phyloP scores from a whole-genome alignment of 2,329 filamentous ascomycete species.

The Trichoderma atroviride region DNA sequence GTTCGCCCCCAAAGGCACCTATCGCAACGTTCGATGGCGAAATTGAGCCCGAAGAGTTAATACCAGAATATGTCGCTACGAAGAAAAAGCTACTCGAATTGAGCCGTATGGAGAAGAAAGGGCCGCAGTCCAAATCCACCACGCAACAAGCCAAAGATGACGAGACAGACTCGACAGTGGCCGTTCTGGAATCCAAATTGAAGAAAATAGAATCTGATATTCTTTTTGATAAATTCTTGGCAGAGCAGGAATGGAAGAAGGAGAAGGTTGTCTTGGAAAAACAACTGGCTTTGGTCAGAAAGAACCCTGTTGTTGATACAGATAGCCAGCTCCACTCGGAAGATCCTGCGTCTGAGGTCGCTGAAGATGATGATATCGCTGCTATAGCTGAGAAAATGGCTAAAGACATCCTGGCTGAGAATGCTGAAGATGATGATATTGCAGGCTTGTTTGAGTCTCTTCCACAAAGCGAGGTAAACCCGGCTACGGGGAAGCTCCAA shows the following conservation, averaged over 20 bases:
- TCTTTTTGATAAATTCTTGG: conserved; percentile 69
- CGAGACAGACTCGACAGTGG: conserved; percentile 52
- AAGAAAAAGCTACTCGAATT: conserved; percentile 69
- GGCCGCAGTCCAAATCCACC: conserved; percentile 16
- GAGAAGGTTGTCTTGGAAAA: conserved; percentile 63
- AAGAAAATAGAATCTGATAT: conserved; percentile 76
- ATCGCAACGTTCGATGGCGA: conserved; percentile 65
- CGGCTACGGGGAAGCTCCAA: conserved; percentile 58
- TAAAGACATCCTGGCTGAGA: conserved; percentile 59
- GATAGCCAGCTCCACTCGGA: conserved; percentile 34
- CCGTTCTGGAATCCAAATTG: conserved; percentile 73
- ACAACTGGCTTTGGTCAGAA: conserved; percentile 55
- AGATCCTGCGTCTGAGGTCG: conserved; percentile 33
- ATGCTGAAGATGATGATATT: conserved; percentile 48
- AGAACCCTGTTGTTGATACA: conserved; percentile 33
- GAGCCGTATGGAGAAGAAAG: conserved; percentile 31
- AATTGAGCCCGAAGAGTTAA: conserved; percentile 73
- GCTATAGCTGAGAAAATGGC: conserved; percentile 57
- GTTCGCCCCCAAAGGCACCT: conserved; percentile 31
- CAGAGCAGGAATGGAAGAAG: conserved; percentile 66
- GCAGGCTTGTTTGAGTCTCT: conserved; percentile 59
- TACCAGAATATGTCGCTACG: conserved; percentile 75
- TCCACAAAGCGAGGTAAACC: conserved; percentile 63
- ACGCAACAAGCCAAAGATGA: conserved; percentile 30
- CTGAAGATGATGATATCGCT: conserved; percentile 43